Base-by-base conservation (phyloP, 2,329 filamentous ascomycete species). In the Dothideomycetes sp. region DNA sequence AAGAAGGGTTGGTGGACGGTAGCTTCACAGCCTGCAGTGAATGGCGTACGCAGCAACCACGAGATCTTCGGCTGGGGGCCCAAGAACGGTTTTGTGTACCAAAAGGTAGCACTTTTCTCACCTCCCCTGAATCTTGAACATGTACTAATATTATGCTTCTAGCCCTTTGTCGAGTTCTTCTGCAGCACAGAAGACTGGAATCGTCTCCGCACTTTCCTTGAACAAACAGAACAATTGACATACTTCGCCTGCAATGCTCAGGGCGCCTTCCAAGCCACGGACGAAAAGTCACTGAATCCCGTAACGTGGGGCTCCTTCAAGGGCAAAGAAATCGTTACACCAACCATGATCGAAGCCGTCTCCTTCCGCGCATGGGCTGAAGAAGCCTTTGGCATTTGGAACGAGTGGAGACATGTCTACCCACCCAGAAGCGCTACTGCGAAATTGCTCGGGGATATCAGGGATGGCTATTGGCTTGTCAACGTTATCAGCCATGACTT, bases 251-350 rank as follows among this genome's bases (percentile, higher is more conserved):
- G 78, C 37, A 94, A 94, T 58, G 72, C 74, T 0, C 65, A 68
- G 2, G 84, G 85, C n/a, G 82, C 85, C 45, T 93, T 91, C 55
- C 69, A 79, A 45, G 82, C 83, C 11, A 85, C 61, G 5, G 62
- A 67, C 32, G 63, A 80, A 1, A 76, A 84, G 47, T 61, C 67
- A 53, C 89, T 93, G 20, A 95, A 96, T 56, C 87, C 89, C 0
- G 91, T 98, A 2, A 98, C 91, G 0, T 96, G 89, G 89, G 89
- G 89, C 37, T 85, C 87, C 1, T 96, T 96, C 64, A 82, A 84
- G 0, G 86, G 86, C 29, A 95, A 95, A 64, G 89, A 96, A 48
- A 96, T 96, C 56, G 76, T 94, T 44, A 94, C 88, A 16, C 89
- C 89, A 3, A 96, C 89, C 2, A 96, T 96, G 56, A 94, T 96